These are phyloP conservation scores for Acanthamoeba triangularis DNA, from an alignment of 208 protist genomes.

Conservation along the genomic window DNA sequence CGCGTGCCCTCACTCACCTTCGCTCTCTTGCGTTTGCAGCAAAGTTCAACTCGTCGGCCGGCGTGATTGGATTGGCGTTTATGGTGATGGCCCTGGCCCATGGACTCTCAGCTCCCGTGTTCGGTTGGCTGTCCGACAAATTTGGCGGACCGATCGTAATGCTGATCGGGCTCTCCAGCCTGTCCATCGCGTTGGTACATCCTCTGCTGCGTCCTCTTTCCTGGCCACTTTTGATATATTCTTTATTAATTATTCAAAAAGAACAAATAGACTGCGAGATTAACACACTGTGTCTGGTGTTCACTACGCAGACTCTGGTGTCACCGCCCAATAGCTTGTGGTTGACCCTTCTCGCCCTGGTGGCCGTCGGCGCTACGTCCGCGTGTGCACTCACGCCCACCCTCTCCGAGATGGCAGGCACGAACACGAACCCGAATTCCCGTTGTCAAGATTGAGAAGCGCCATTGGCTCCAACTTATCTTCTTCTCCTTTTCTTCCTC, in stretches of 20 bases:
- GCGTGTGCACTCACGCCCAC: neutral
- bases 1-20: neutral
- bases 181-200: neutral
- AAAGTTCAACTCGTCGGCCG: neutral
- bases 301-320: neutral
- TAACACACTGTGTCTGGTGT: neutral
- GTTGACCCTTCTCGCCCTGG: neutral
- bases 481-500: neutral
- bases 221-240: neutral
- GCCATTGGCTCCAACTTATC: neutral
- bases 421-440: too few species aligned
- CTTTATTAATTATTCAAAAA: too few species aligned
- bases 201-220: too few species aligned
- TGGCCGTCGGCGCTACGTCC: neutral
- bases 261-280: neutral
- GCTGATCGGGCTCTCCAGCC: neutral
- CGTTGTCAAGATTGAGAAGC: neutral
- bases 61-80: neutral
- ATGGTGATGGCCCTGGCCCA: neutral
- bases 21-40: neutral
- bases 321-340: neutral
- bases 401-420: neutral
- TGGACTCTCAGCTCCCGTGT: neutral
- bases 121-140: neutral
- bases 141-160: neutral